These are phyloP conservation scores for Myrica gale DNA, from an alignment of 306 rosid species.

Conservation along the genomic window DNA sequence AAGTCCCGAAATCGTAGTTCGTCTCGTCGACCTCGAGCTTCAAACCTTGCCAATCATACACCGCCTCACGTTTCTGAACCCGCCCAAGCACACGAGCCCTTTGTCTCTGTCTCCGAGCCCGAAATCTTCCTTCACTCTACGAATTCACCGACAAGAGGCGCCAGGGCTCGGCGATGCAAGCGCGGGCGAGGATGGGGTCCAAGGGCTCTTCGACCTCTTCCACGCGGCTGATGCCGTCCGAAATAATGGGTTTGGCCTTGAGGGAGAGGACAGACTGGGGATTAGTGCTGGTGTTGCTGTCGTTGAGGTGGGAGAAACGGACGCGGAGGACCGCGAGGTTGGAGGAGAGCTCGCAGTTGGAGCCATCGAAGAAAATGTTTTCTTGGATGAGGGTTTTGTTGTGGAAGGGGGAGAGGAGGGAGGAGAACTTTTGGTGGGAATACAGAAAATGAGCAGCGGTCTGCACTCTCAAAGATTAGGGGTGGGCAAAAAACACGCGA, in stretches of 20 bases:
- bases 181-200: slow-evolving; percentile 43
- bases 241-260: slow-evolving; percentile 49
- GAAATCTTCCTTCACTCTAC: slow-evolving; percentile 39
- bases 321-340: slow-evolving; percentile 52
- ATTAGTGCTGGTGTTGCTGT: slow-evolving; percentile 1
- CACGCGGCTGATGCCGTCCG: slow-evolving; percentile 45
- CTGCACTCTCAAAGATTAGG: too few species aligned
- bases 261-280: slow-evolving; percentile 41
- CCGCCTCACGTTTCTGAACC: slow-evolving; percentile 56
- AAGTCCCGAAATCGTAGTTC: slow-evolving; percentile 54
- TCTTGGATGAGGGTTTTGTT: slow-evolving; percentile 50
- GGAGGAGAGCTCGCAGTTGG: slow-evolving; percentile 49
- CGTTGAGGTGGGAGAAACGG: slow-evolving; percentile 41
- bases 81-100: slow-evolving; percentile 52
- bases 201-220: slow-evolving; percentile 56
- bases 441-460: too few species aligned
- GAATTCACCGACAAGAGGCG: slow-evolving; percentile 27
- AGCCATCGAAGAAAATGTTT: slow-evolving; percentile 62
- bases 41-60: slow-evolving; percentile 53
- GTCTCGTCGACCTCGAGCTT: slow-evolving; percentile 58
- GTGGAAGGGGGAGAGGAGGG: slow-evolving; percentile 52
- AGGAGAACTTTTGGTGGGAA: slow-evolving; percentile 51
- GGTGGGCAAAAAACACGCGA: too few species aligned
- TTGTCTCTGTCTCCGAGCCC: slow-evolving; percentile 20
- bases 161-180: slow-evolving; percentile 60